These are phyloP conservation scores for Bisporella sp. DNA, from an alignment of 2,329 filamentous ascomycete genomes.

Conservation along the genomic window DNA sequence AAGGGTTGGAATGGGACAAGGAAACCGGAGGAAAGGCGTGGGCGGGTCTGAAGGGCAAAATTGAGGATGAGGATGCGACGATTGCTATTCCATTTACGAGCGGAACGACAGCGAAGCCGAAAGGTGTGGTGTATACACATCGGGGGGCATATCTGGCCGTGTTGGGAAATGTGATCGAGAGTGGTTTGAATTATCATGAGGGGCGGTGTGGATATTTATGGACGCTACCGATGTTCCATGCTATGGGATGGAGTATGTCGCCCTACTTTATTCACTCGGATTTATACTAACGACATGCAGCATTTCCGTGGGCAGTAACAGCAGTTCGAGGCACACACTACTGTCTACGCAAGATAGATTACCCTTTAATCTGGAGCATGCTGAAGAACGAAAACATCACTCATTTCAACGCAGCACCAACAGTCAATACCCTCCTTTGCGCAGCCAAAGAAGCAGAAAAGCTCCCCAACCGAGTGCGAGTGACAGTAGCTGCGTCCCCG, in stretches of 20 bases:
- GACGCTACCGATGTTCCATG: conserved; percentile 84
- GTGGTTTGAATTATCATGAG: conserved; percentile 65
- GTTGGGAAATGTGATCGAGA: conserved; percentile 81
- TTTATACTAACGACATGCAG: conserved; percentile 38
- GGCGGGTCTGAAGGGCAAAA: conserved; percentile 64
- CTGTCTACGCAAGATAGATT: conserved; percentile 91
- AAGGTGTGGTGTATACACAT: conserved; percentile 90
- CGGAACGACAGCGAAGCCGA: conserved; percentile 84
- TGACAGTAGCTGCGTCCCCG: conserved; percentile 89
- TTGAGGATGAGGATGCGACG: conserved; percentile 66
- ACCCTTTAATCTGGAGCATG: conserved; percentile 83
- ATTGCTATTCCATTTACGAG: conserved; percentile 91
- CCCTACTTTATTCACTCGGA: conserved; percentile 1
- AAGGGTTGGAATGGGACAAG: conserved; percentile 68
- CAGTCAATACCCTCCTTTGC: conserved; percentile 90
- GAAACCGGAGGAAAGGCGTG: conserved; percentile 65
- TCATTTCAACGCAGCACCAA: conserved; percentile 93
- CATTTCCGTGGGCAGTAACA: conserved; percentile 88
- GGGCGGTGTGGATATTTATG: conserved; percentile 78
- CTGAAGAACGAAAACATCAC: conserved; percentile 82
- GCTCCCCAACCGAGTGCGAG: conserved; percentile 65
- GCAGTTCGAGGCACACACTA: conserved; percentile 92
- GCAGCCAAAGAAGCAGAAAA: conserved; percentile 66
- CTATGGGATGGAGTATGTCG: conserved; percentile 39
- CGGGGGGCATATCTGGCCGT: conserved; percentile 80